Percentiles rank a stretch among this genome's conserved stretches.
Evolutionary conservation across 139 green algal genomes (phyloP).

Genomic region (Marvania coccoides): DNA sequence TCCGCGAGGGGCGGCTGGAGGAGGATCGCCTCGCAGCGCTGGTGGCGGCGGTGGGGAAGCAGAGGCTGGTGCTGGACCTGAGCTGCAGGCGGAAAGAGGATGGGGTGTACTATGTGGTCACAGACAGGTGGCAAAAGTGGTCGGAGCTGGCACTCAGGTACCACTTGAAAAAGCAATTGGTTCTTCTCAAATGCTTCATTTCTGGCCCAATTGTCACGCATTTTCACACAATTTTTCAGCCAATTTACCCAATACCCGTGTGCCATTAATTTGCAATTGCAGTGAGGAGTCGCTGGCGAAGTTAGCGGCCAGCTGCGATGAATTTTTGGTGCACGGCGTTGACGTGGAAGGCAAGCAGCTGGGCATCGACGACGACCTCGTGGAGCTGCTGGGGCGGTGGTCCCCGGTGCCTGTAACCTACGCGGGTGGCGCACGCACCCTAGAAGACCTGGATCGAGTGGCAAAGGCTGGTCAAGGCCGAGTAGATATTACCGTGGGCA

Average conservation of each 20-base stretch:
- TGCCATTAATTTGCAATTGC: too few species aligned
- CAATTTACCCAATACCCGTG: too few species aligned
- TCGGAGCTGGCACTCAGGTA: slow-evolving; percentile 39
- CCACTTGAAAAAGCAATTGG: too few species aligned
- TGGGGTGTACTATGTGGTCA: slow-evolving; percentile 63
- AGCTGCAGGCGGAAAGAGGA: slow-evolving; percentile 71
- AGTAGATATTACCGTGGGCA: slow-evolving; percentile 95
- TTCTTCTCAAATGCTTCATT: too few species aligned
- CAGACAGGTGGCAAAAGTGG: slow-evolving; percentile 70
- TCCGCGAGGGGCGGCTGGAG: slow-evolving; percentile 80
- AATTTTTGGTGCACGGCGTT: slow-evolving; percentile 98
- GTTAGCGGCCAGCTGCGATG: slow-evolving; percentile 72
- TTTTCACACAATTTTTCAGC: too few species aligned
- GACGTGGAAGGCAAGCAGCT: slow-evolving; percentile 97
- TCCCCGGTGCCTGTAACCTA: slow-evolving; percentile 88
- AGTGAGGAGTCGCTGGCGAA: slow-evolving; percentile 42
- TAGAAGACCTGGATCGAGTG: slow-evolving; percentile 81
- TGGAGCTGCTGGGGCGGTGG: slow-evolving; percentile 65
- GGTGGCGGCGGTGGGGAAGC: slow-evolving; percentile 74
- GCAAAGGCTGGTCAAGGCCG: slow-evolving; percentile 46
- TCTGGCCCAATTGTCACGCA: too few species aligned
- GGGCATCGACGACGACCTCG: slow-evolving; percentile 92
- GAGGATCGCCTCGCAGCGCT: slow-evolving; percentile 65
- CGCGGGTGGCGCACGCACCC: slow-evolving; percentile 77
- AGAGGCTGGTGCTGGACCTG: slow-evolving; percentile 91